A percentile compares a stretch with the other conserved stretches of the same genome.
Conservation (phyloP, 2,329 filamentous ascomycete species). For the Penicillium sp. region DNA sequence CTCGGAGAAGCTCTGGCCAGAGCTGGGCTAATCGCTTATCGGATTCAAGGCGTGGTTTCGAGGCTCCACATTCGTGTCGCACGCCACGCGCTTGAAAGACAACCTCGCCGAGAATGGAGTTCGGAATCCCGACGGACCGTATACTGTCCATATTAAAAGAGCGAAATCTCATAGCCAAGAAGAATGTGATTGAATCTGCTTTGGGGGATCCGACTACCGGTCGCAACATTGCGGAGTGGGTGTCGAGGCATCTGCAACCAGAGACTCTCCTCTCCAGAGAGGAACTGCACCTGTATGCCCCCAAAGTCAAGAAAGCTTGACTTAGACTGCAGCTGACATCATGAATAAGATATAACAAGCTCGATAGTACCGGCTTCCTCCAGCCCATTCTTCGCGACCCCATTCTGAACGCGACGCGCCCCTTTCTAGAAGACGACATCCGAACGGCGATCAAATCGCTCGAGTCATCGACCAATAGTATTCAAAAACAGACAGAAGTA, state of each 20-base stretch:
- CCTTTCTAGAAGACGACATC: slow-evolving; percentile 42
- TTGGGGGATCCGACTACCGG: slow-evolving; percentile 21
- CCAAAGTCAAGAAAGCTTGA: background rate
- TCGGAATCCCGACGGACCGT: slow-evolving; percentile 2
- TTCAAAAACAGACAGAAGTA: slow-evolving; percentile 34
- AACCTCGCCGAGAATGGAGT: slow-evolving; percentile 7
- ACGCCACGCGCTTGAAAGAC: slow-evolving; percentile 5
- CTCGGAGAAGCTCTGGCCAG: background rate
- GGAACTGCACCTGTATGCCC: slow-evolving; percentile 36
- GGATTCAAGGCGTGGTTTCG: background rate
- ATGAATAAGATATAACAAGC: slow-evolving; percentile 30
- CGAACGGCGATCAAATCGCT: slow-evolving; percentile 35
- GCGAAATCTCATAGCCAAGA: slow-evolving; percentile 28
- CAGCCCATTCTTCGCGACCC: slow-evolving; percentile 27
- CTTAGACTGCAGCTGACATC: background rate
- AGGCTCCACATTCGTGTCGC: background rate
- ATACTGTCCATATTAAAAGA: slow-evolving; percentile 31
- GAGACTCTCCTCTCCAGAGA: slow-evolving; percentile 41
- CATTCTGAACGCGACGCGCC: slow-evolving; percentile 32
- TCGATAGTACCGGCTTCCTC: slow-evolving; percentile 33
- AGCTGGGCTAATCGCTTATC: background rate
- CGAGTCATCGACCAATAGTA: slow-evolving; percentile 36
- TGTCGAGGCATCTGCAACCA: slow-evolving; percentile 28
- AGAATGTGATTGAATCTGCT: slow-evolving; percentile 28
- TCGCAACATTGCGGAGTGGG: slow-evolving; percentile 31